A percentile compares a stretch with the other conserved stretches of the same genome.
Conservation (phyloP, 179 eudicot genomes). For the Silene coronaria region DNA sequence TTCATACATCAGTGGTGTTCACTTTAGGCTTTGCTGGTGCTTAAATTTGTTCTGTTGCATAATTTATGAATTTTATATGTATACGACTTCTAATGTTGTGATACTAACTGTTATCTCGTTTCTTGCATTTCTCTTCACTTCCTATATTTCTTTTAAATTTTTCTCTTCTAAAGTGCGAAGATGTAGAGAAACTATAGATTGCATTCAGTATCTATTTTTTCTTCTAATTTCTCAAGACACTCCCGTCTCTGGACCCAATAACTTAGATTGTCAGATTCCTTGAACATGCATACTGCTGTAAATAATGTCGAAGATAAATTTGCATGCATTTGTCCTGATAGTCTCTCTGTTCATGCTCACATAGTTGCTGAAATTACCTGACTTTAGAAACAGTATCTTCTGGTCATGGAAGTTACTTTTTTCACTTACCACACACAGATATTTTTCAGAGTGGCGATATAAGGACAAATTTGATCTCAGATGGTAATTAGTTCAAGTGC, state of each 20-base stretch:
- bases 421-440: too few relatives aligned
- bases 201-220: not conserved
- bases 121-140: not conserved
- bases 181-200: not conserved
- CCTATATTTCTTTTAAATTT: not conserved
- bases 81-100: not conserved
- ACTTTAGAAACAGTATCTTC: not conserved
- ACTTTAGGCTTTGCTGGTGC: constrained; percentile 1
- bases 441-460: too few relatives aligned
- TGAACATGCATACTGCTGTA: not conserved
- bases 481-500: too few relatives aligned
- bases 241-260: not conserved
- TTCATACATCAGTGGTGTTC: constrained; percentile 2
- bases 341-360: not conserved
- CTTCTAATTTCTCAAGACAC: not conserved
- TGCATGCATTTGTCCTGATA: not conserved
- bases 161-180: not conserved
- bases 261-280: not conserved
- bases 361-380: not conserved
- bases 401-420: not conserved
- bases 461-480: too few relatives aligned
- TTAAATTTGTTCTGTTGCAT: constrained; percentile 4
- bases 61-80: not conserved
- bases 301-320: not conserved
- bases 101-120: not conserved